These are phyloP conservation scores for Gomphus bonarii DNA, from an alignment of 1,284 basidiomycete species.

Conservation along the genomic window DNA sequence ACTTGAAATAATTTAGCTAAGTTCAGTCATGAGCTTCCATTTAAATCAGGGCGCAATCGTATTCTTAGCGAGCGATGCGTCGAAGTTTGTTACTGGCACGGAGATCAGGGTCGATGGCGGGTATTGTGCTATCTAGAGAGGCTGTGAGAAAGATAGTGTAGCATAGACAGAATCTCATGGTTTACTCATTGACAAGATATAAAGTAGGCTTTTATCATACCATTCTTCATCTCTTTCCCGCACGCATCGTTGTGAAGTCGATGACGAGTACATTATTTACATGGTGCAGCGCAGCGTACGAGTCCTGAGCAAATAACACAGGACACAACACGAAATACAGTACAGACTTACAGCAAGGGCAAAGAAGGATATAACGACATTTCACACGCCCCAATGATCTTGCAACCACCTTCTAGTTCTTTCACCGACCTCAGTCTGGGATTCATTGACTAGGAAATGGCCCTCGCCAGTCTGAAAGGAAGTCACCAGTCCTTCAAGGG, in stretches of 20 bases:
- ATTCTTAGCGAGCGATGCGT: conserved; percentile 79
- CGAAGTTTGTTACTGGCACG: conserved; percentile 76
- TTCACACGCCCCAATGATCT: conserved; percentile 1
- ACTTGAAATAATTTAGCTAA: conserved; percentile 6
- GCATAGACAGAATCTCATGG: too few relatives aligned
- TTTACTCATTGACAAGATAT: too few relatives aligned
- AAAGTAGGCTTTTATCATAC: too few relatives aligned
- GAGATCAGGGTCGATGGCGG: conserved; percentile 84
- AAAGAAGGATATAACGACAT: too few relatives aligned
- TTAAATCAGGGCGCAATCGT: conserved; percentile 63
- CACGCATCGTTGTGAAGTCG: too few relatives aligned
- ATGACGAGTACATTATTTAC: too few relatives aligned
- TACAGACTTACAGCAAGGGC: too few relatives aligned
- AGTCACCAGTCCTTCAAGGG: conserved; percentile 12
- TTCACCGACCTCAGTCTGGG: conserved; percentile 14
- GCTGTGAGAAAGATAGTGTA: too few relatives aligned
- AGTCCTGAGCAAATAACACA: too few relatives aligned
- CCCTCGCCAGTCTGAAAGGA: conserved; percentile 17
- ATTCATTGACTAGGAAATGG: conserved; percentile 20
- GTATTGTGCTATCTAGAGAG: conserved; percentile 47
- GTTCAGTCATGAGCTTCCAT: not conserved
- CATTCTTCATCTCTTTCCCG: too few relatives aligned
- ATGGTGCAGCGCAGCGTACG: too few relatives aligned
- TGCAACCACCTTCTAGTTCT: conserved; percentile 14
- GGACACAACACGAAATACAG: too few relatives aligned